Conservation (phyloP, 148 eudicot genomes). For the Pharnaceum exiguum region DNA sequence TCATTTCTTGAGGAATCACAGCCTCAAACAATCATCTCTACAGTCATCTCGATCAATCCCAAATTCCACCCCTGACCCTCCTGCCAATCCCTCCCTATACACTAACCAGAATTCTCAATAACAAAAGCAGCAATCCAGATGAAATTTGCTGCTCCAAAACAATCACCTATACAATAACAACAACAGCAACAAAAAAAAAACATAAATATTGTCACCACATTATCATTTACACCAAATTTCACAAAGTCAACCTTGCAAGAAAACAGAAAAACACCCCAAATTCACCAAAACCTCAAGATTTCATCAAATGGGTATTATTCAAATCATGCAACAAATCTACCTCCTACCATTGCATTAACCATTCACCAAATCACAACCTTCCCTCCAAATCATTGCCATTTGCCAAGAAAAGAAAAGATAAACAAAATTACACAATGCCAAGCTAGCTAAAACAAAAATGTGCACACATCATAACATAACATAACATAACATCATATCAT, state of each 20-base stretch:
- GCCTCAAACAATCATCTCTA: slow-evolving; percentile 20
- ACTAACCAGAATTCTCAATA: slow-evolving; percentile 2
- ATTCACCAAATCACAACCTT: neutral
- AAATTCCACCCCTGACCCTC: neutral
- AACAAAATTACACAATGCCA: neutral
- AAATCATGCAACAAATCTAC: slow-evolving; percentile 12
- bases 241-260: slow-evolving; percentile 17
- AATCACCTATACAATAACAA: slow-evolving; percentile 16
- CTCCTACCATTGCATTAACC: slow-evolving; percentile 2
- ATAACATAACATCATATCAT: too few species aligned
- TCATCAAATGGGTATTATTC: neutral
- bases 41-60: slow-evolving; percentile 18
- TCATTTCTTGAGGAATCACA: slow-evolving; percentile 31
- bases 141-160: slow-evolving; percentile 10
- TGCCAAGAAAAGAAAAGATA: neutral
- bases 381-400: slow-evolving; percentile 7
- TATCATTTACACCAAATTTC: neutral
- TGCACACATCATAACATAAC: too few species aligned
- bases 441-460: too few species aligned
- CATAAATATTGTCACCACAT: slow-evolving; percentile 1
- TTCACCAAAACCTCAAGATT: neutral
- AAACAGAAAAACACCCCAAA: neutral
- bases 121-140: slow-evolving; percentile 3
- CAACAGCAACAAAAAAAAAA: neutral
- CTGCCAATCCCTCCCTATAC: neutral